Conservation (phyloP, 2,329 filamentous ascomycete species). For the Phialophora verrucosa region DNA sequence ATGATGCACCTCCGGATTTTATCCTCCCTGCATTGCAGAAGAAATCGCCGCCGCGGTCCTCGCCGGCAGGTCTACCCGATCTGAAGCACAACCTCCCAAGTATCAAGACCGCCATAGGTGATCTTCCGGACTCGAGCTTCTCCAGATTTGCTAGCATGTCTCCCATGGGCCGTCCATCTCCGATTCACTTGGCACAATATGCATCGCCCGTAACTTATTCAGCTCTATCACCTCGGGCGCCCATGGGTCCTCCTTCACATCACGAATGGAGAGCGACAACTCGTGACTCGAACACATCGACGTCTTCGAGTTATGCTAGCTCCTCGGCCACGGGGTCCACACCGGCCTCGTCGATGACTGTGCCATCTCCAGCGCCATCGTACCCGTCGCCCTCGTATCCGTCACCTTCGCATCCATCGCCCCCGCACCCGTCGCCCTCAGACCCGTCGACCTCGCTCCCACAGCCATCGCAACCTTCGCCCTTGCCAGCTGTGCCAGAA, state of each 20-base stretch:
- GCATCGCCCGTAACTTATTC: conserved; percentile 44
- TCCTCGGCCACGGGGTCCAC: conserved; percentile 30
- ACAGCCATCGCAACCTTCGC: conserved; percentile 14
- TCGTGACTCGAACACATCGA: conserved; percentile 33
- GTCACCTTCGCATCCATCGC: background rate
- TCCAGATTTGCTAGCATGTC: conserved; percentile 39
- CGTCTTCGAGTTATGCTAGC: conserved; percentile 31
- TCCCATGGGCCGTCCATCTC: conserved; percentile 40
- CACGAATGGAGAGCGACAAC: conserved; percentile 37
- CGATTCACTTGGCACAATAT: conserved; percentile 42
- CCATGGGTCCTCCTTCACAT: conserved; percentile 42
- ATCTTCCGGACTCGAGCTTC: conserved; percentile 42
- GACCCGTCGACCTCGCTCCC: conserved; percentile 14
- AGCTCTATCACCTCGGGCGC: conserved; percentile 46
- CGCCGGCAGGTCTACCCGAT: conserved; percentile 45
- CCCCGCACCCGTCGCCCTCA: background rate
- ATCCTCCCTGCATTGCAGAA: conserved; percentile 50
- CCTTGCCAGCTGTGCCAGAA: conserved; percentile 15
- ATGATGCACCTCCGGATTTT: conserved; percentile 42
- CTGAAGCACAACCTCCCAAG: conserved; percentile 49
- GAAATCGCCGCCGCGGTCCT: conserved; percentile 45
- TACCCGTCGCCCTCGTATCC: conserved; percentile 8
- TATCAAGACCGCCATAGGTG: conserved; percentile 48
- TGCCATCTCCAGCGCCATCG: conserved; percentile 31
- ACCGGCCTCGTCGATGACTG: conserved; percentile 29